phyloP scores from a whole-genome alignment of 1,284 basidiomycete genomes.

The Sporisorium exsertum region DNA sequence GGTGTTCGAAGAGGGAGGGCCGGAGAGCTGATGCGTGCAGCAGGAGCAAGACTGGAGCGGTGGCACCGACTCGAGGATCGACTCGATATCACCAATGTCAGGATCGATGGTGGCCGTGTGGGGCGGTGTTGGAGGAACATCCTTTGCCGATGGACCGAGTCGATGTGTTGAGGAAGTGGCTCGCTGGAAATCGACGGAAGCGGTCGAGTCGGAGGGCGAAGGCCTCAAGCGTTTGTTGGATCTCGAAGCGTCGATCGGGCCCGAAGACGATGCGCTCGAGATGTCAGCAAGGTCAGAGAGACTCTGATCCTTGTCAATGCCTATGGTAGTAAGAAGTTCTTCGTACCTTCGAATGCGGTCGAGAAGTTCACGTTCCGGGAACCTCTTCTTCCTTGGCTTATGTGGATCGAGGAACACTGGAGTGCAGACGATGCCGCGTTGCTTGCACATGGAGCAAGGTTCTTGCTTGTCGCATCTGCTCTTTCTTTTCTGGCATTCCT shows the following conservation, averaged over 20 bases:
- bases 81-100: constrained; percentile 13
- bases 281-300: not conserved
- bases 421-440: constrained; percentile 15
- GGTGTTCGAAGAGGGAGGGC: not conserved
- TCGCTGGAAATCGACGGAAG: not conserved
- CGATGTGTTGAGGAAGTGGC: not conserved
- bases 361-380: constrained; percentile 17
- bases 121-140: not conserved
- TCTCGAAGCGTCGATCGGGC: not conserved
- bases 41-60: not conserved
- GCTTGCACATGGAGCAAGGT: constrained; percentile 15
- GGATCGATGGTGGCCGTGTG: constrained; percentile 6
- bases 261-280: not conserved
- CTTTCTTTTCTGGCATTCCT: constrained; percentile 23
- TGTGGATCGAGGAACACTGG: constrained; percentile 13
- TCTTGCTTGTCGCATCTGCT: constrained; percentile 23
- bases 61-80: constrained; percentile 14
- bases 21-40: not conserved
- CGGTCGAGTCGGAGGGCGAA: not conserved
- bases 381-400: constrained; percentile 19
- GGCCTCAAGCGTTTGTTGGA: not conserved
- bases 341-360: constrained; percentile 25
- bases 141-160: not conserved
- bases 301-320: constrained; percentile 6
- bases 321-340: constrained; percentile 4